Percentiles rank a stretch among this genome's conserved stretches.
phyloP scores from a whole-genome alignment of 805 yeast genomes.

The Zygoascus tannicola region DNA sequence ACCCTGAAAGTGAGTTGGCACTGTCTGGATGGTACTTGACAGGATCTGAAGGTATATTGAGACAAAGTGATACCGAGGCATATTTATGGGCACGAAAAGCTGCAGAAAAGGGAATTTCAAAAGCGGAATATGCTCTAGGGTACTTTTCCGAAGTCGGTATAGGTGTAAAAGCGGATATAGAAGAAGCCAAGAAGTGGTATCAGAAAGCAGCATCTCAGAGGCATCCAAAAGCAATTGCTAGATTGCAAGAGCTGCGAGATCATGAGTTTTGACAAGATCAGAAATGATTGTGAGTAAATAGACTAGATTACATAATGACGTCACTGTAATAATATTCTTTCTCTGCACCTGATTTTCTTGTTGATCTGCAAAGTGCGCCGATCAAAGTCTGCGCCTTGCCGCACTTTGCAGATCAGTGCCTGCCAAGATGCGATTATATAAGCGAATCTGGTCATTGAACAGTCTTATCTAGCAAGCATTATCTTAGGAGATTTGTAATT shows the following conservation, averaged over 20 bases:
- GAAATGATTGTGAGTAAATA: too few relatives aligned
- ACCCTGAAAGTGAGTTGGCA: conserved; percentile 61
- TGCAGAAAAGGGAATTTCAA: conserved; percentile 53
- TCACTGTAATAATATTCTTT: too few relatives aligned
- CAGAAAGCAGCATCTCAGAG: conserved; percentile 55
- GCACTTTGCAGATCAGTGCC: too few relatives aligned
- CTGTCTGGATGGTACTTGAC: conserved; percentile 75
- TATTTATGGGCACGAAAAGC: conserved; percentile 70
- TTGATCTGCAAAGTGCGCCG: too few relatives aligned
- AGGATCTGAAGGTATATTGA: conserved; percentile 51
- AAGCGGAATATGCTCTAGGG: conserved; percentile 67
- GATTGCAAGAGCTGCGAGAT: conserved; percentile 26
- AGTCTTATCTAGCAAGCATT: too few relatives aligned
- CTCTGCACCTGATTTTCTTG: too few relatives aligned
- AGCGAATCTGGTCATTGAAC: too few relatives aligned
- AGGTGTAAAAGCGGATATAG: conserved; percentile 44
- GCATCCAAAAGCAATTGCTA: conserved; percentile 44
- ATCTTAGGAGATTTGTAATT: too few relatives aligned
- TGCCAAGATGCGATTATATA: too few relatives aligned
- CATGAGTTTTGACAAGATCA: not conserved
- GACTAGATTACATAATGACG: too few relatives aligned
- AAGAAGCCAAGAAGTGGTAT: conserved; percentile 47
- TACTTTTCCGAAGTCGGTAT: conserved; percentile 60
- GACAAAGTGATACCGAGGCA: conserved; percentile 57
- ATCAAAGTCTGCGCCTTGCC: too few relatives aligned